Percentiles rank a stretch among this genome's conserved stretches.
These are phyloP conservation scores for Microglena sp. DNA, from an alignment of 139 green algal species.

Conservation along the genomic window DNA sequence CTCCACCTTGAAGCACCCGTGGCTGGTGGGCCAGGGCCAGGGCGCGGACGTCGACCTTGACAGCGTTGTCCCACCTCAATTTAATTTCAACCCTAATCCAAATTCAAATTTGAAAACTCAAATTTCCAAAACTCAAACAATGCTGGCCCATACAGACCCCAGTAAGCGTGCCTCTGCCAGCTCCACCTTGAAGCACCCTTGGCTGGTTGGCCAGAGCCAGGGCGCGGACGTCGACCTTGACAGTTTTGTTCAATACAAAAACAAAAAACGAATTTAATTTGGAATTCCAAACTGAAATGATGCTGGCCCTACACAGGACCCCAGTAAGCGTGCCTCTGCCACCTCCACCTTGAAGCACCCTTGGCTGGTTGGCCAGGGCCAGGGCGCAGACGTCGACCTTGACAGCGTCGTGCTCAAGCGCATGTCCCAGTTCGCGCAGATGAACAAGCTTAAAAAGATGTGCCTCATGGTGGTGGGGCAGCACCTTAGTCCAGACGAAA, in stretches of 20 bases:
- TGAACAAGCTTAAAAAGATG: conserved; percentile 71
- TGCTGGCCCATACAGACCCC: background rate
- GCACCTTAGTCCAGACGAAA: conserved; percentile 43
- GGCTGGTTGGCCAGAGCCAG: conserved; percentile 35
- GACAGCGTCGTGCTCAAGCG: conserved; percentile 48
- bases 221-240: conserved; percentile 32
- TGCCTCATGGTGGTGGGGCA: conserved; percentile 64
- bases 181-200: conserved; percentile 45
- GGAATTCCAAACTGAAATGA: conserved; percentile 48
- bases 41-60: conserved; percentile 43
- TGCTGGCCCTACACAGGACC: background rate
- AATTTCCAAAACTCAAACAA: conserved; percentile 41
- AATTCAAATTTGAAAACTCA: conserved; percentile 15
- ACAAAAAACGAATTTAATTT: conserved; percentile 25
- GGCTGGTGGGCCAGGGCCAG: conserved; percentile 45
- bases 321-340: background rate
- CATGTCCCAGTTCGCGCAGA: conserved; percentile 66
- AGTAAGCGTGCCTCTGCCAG: conserved; percentile 13
- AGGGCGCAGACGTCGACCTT: background rate
- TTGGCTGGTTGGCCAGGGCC: background rate
- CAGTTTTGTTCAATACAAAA: conserved; percentile 27
- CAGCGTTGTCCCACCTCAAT: conserved; percentile 68
- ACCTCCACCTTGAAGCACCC: background rate
- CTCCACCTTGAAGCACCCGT: conserved; percentile 37
- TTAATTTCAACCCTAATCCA: no score